Evolutionary conservation across 2,329 filamentous ascomycete species (phyloP).

Genomic region (Aspergillus neotritici): DNA sequence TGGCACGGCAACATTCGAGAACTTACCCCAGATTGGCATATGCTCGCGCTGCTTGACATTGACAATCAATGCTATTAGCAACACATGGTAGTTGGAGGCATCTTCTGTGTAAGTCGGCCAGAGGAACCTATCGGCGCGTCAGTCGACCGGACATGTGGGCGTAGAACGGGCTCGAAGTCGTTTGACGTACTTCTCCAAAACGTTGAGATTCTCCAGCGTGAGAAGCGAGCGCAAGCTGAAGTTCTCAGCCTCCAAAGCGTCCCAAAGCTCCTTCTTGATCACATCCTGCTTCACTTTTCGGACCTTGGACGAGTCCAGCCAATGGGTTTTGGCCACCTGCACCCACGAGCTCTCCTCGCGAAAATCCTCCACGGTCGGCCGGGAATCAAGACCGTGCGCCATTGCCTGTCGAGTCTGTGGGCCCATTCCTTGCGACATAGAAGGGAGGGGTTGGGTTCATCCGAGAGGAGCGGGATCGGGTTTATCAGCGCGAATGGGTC

Average conservation of each 20-base stretch:
- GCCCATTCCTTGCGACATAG: slow-evolving; percentile 26
- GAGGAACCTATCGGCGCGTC: slow-evolving; percentile 60
- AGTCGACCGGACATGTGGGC: slow-evolving; percentile 7
- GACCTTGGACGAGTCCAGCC: slow-evolving; percentile 66
- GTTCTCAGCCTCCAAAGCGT: slow-evolving; percentile 71
- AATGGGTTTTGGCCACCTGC: slow-evolving; percentile 73
- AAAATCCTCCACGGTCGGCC: slow-evolving; percentile 40
- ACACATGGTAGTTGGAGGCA: slow-evolving; percentile 83
- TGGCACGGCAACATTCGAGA: no score
- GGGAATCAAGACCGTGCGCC: slow-evolving; percentile 47
- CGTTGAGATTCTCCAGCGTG: slow-evolving; percentile 81
- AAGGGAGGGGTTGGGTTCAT: slow-evolving; percentile 26
- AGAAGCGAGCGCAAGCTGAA: slow-evolving; percentile 74
- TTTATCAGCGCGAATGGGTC: slow-evolving; percentile 26
- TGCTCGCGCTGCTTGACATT: slow-evolving; percentile 86
- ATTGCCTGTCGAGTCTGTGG: slow-evolving; percentile 49
- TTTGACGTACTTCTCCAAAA: slow-evolving; percentile 65
- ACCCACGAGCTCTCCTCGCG: slow-evolving; percentile 47
- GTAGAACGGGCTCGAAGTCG: not conserved
- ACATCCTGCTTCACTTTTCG: slow-evolving; percentile 75
- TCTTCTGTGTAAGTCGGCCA: slow-evolving; percentile 91
- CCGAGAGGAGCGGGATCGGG: slow-evolving; percentile 46
- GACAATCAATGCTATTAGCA: slow-evolving; percentile 77
- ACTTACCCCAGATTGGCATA: slow-evolving; percentile 76
- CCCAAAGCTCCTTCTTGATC: slow-evolving; percentile 84